Evolutionary conservation across 1,139 yeast species (phyloP).

Genomic region (Meyerozyma carpophila): DNA sequence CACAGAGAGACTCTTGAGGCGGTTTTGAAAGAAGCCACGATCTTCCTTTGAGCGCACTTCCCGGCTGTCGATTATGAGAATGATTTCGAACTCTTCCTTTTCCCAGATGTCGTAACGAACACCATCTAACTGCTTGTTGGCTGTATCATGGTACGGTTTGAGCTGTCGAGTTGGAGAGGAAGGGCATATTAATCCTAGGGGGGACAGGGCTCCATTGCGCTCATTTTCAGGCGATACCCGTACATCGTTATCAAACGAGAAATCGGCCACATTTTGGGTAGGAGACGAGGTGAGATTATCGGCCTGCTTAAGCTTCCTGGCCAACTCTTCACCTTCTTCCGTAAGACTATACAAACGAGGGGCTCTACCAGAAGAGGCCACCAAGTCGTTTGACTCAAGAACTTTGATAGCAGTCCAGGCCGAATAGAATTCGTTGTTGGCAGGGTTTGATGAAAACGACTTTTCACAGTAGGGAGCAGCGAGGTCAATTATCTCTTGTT

Average conservation of each 20-base stretch:
- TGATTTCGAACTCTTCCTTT: constrained; percentile 45
- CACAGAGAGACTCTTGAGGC: constrained; percentile 48
- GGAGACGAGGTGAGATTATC: constrained; percentile 33
- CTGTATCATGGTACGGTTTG: constrained; percentile 17
- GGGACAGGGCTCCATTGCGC: constrained; percentile 32
- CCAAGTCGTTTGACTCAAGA: constrained; percentile 57
- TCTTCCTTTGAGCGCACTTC: constrained; percentile 64
- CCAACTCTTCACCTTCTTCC: constrained; percentile 66
- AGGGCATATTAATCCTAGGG: not conserved
- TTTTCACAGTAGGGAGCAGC: constrained; percentile 63
- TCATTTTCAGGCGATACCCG: constrained; percentile 20
- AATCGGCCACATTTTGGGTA: constrained; percentile 10
- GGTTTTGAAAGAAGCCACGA: constrained; percentile 56
- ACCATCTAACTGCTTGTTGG: constrained; percentile 16
- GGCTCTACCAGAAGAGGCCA: constrained; percentile 47
- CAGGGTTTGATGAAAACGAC: constrained; percentile 60
- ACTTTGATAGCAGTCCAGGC: constrained; percentile 78
- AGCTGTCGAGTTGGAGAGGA: not conserved
- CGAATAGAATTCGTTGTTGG: constrained; percentile 59
- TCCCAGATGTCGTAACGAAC: constrained; percentile 36
- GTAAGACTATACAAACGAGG: constrained; percentile 64
- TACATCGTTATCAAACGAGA: constrained; percentile 33
- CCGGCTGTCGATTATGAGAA: constrained; percentile 71
- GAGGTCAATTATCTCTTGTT: constrained; percentile 48
- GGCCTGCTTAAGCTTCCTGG: constrained; percentile 48